Evolutionary conservation across 306 rosid genomes (phyloP).

Genomic region (Malus domestica): DNA sequence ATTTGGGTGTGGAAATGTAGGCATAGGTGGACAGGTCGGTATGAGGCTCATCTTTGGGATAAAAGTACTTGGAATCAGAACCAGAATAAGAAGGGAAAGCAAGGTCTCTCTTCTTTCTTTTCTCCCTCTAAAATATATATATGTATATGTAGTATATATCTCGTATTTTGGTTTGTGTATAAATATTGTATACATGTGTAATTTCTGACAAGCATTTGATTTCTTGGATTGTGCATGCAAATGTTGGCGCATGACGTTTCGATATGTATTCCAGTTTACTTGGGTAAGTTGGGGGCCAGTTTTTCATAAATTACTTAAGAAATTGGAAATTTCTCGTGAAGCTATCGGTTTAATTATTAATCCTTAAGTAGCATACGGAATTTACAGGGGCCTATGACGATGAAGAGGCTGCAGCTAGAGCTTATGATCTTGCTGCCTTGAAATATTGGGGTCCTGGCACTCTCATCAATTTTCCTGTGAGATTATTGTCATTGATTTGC

Average conservation of each 20-base stretch:
- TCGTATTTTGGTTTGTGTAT: background rate
- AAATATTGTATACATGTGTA: background rate
- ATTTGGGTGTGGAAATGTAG: slow-evolving; percentile 31
- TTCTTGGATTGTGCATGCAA: slow-evolving; percentile 34
- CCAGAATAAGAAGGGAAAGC: slow-evolving; percentile 98
- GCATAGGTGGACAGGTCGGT: slow-evolving; percentile 99
- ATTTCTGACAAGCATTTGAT: slow-evolving; percentile 28
- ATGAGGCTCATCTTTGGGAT: slow-evolving; percentile 99
- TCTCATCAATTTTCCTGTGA: slow-evolving; percentile 92
- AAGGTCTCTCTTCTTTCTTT: slow-evolving; percentile 48
- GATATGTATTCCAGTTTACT: slow-evolving; percentile 60
- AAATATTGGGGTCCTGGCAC: slow-evolving; percentile 99
- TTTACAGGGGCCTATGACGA: slow-evolving; percentile 90
- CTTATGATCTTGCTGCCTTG: slow-evolving; percentile 96
- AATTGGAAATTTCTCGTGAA: background rate
- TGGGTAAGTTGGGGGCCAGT: slow-evolving; percentile 58
- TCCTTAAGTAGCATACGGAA: slow-evolving; percentile 8
- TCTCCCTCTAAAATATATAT: background rate
- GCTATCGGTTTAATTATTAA: background rate
- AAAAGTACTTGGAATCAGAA: slow-evolving; percentile 98
- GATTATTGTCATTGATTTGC: slow-evolving; percentile 15
- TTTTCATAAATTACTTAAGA: background rate
- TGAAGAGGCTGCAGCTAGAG: slow-evolving; percentile 99
- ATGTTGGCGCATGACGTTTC: slow-evolving; percentile 24
- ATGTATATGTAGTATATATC: background rate